A percentile compares a stretch with the other conserved stretches of the same genome.
Conservation (phyloP, 805 yeast genomes). For the Monosporozyma aquatica region DNA sequence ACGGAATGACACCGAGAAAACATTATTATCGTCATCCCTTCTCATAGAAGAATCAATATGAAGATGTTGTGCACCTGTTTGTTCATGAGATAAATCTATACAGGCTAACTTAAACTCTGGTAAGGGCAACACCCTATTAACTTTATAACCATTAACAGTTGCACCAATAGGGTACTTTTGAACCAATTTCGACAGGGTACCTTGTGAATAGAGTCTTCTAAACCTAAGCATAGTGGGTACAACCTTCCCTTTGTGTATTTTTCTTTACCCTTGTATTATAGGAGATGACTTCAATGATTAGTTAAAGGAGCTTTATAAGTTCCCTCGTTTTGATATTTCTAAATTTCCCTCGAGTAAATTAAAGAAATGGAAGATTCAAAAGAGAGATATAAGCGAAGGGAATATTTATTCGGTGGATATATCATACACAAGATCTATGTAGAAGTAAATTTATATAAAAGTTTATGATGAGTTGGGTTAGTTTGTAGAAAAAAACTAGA, state of each 20-base stretch:
- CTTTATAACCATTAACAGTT: constrained; percentile 54
- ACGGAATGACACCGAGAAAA: constrained; percentile 80
- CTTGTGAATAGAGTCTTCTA: constrained; percentile 20
- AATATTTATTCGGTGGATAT: too few relatives aligned
- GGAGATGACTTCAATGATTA: too few relatives aligned
- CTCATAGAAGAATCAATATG: constrained; percentile 55
- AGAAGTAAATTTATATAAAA: too few relatives aligned
- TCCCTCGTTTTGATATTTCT: too few relatives aligned
- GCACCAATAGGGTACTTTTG: constrained; percentile 56
- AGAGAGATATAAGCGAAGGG: too few relatives aligned
- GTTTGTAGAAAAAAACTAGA: too few relatives aligned
- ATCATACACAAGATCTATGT: too few relatives aligned
- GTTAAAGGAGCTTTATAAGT: too few relatives aligned
- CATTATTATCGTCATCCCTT: constrained; percentile 77
- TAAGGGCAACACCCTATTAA: constrained; percentile 54
- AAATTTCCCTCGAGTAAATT: too few relatives aligned
- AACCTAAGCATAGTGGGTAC: constrained; percentile 18
- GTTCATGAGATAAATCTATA: constrained; percentile 55
- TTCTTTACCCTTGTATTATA: too few relatives aligned
- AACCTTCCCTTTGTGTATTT: not conserved
- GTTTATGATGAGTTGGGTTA: too few relatives aligned
- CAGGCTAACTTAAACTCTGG: constrained; percentile 82
- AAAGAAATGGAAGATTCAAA: too few relatives aligned
- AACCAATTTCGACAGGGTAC: constrained; percentile 21
- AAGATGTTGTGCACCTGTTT: constrained; percentile 70